Evolutionary conservation across 2,329 filamentous ascomycete genomes (phyloP), one percentile per base, ranked within the genome.

Genomic region (Aspergillus melleus): DNA sequence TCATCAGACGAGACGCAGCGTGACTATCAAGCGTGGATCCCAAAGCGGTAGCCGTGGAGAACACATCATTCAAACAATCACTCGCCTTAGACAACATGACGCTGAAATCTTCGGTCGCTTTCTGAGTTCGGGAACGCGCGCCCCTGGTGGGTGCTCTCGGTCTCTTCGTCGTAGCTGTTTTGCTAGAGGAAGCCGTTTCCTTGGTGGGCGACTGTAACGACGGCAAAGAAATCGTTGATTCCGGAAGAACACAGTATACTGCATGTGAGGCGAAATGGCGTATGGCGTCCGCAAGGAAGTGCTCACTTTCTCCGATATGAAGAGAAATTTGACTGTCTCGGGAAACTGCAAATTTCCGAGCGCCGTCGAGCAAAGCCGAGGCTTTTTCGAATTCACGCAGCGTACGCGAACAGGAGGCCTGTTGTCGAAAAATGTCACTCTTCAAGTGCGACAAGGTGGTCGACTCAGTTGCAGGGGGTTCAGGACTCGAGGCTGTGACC

Each of bases 181-280:
- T 74, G 61, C 46, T 11, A 73, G 67, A 29, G 68, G 65, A n/a
- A 60, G 64, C 61, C 77, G 78, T 36, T 83, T 83, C 54, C 22
- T 46, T 26, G 29, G 66, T 62, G 4, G 70, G 66, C 59, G 61
- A 76, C 72, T 64, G 74, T 70, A 94, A 81, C 0, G 91, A 88
- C 1, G 93, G 92, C 61, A 94, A 89, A 0, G 92, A 96, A 26
- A 97, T 88, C 0, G 92, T 96, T 0, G 95, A 97, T 69, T 99
- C 95, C 50, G 94, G 91, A 16, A 98, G 84, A 10, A 94, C 90
- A 19, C 91, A 96, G 74, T 94, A 96, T 3, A 95, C 89, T 2
- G 93, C 88, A 74, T 96, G 91, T 4, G 85, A 84, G 12, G 88
- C 84, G 80, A 96, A 90, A 51, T 75, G 67, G 16, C 72, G 70